Percentiles rank a stretch among this genome's conserved stretches.
phyloP scores from a whole-genome alignment of 805 yeast species.

The Yamadazyma takamatsuzukensis region DNA sequence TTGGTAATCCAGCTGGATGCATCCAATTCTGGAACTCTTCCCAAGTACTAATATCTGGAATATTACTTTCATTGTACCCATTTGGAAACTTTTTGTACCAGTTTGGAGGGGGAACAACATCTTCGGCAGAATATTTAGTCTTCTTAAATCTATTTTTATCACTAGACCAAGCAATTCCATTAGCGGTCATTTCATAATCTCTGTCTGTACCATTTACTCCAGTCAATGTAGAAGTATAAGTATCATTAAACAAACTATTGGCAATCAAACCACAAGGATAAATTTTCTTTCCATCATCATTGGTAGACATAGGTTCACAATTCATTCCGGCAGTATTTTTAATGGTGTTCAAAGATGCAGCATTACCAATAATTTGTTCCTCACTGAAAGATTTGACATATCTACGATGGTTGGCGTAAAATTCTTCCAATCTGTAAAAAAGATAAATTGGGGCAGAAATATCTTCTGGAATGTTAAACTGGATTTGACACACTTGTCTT shows the following conservation, averaged over 20 bases:
- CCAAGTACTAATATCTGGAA: slow-evolving; percentile 44
- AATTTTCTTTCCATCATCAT: slow-evolving; percentile 45
- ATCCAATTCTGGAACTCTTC: slow-evolving; percentile 46
- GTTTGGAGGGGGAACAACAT: slow-evolving; percentile 44
- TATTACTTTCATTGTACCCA: slow-evolving; percentile 40
- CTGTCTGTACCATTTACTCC: slow-evolving; percentile 35
- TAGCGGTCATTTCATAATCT: slow-evolving; percentile 31
- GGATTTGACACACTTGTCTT: slow-evolving; percentile 42
- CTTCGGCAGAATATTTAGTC: slow-evolving; percentile 33
- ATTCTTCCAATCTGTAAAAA: slow-evolving; percentile 38
- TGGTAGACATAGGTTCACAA: slow-evolving; percentile 38
- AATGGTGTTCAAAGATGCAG: slow-evolving; percentile 29
- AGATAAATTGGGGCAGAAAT: slow-evolving; percentile 39
- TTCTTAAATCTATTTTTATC: slow-evolving; percentile 38
- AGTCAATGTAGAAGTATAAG: slow-evolving; percentile 36
- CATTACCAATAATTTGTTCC: slow-evolving; percentile 40
- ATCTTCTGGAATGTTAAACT: slow-evolving; percentile 32
- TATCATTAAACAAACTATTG: slow-evolving; percentile 75
- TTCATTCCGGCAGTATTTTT: slow-evolving; percentile 43
- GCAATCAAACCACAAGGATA: slow-evolving; percentile 88
- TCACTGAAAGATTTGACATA: slow-evolving; percentile 42
- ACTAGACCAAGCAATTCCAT: slow-evolving; percentile 41
- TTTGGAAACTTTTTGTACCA: slow-evolving; percentile 42
- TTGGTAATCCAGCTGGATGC: slow-evolving; percentile 40
- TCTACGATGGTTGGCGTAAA: slow-evolving; percentile 43